Percentiles rank a stretch among this genome's conserved stretches.
Conservation (phyloP, 768 basidiomycete genomes). For the Tulasnella sp. region DNA sequence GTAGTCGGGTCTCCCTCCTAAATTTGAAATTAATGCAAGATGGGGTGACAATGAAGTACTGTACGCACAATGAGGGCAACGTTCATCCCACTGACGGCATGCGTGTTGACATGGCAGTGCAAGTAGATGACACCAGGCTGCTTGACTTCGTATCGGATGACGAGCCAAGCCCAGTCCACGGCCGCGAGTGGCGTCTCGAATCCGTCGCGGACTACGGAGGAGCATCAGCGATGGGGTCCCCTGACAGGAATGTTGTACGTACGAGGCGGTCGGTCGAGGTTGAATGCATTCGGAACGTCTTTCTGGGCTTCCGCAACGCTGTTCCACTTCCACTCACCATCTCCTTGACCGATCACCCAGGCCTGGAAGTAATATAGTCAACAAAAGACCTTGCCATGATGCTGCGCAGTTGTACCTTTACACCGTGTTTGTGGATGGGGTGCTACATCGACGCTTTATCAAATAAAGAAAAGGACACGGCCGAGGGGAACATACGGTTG, state of each 20-base stretch:
- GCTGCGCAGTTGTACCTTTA: too few relatives aligned
- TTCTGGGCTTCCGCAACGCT: neutral
- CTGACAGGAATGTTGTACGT: neutral
- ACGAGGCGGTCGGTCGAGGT: neutral
- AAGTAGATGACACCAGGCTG: conserved; percentile 5
- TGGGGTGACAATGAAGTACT: too few relatives aligned
- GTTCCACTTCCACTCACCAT: conserved; percentile 3
- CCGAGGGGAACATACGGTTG: neutral
- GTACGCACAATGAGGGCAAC: conserved; percentile 7
- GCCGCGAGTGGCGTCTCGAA: neutral
- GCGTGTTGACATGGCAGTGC: conserved; percentile 9
- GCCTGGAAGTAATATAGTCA: too few relatives aligned
- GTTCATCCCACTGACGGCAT: neutral
- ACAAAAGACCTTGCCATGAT: too few relatives aligned
- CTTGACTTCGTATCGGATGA: neutral
- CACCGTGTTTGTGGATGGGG: conserved; percentile 7
- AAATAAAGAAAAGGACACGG: too few relatives aligned
- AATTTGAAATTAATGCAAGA: too few relatives aligned
- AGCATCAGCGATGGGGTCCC: neutral
- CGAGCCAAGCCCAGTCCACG: neutral
- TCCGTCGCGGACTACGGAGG: conserved; percentile 6
- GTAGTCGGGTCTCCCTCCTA: too few relatives aligned
- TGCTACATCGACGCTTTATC: neutral
- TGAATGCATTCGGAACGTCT: neutral
- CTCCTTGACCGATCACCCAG: neutral